Evolutionary conservation across 23 red algal genomes (phyloP), one percentile per base, ranked within the genome.

Genomic region (Pyropia haitanensis): DNA sequence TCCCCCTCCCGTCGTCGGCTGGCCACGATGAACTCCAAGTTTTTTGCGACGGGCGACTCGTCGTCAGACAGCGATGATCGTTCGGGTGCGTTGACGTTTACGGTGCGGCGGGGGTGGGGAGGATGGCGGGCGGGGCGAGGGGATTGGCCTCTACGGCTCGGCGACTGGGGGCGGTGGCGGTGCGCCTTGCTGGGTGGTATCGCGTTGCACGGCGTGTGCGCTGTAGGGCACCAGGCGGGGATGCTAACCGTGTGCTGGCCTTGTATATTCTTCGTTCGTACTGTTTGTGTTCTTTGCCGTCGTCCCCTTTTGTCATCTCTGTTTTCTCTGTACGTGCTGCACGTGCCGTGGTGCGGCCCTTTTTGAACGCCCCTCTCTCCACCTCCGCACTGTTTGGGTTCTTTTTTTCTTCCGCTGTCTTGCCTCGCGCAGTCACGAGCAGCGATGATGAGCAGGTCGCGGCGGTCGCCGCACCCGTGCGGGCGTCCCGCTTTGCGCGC

Each of bases 31-130:
- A 70, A 49, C 23, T 81, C 77, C 25, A 63, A 63, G 15, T 81
- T 81, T 26, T 81, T 81, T 51, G 77, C 77, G 13, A 81, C 77
- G 26, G 77, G 77, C 22, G 77, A 81, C 68, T 70, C 77, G n/a
- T 69, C 70, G 33, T 75, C 77, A n/a, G 66, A 72, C 17, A 51
- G 39, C 39, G 39, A 46, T 46, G 39, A 46, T 46, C 39, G 68
- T 15, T 72, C 68, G 17, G 53, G 56, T 34, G 68, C 31, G 33
- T 49, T 18, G n/a, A 23, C 18, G 2, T 24, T 32, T 18, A 44
- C 51, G 13, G 28, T 46, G 39, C 13, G 8, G 39, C 39, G 39
- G 10, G 13, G 4, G 39, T 3, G 8, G 22, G 68, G 23, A 7
- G 19, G 29, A 1, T 0, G 68, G 14, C 39, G 10, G 39, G 39